Base-by-base conservation (phyloP, 2,329 filamentous ascomycete genomes). In the Microdochium bolleyi region DNA sequence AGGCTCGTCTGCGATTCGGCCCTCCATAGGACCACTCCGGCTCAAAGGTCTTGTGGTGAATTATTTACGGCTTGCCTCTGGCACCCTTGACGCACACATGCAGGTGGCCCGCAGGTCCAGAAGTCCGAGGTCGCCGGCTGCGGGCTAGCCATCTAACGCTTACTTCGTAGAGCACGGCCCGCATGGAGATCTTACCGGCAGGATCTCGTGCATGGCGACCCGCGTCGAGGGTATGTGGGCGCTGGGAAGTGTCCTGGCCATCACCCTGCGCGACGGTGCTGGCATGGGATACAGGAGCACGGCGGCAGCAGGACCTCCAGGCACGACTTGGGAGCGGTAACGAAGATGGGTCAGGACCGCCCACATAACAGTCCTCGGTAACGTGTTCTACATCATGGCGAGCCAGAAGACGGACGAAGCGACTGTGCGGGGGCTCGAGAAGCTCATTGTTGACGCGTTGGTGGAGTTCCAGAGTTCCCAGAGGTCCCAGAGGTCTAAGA, bases 231-330 rank as follows among this genome's bases (percentile, higher is more conserved):
- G 84, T 7, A 81, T 87, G 0, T 88, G 89, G 71, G 85, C 88
- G 0, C 70, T 94, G 1, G 89, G 89, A 0, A 87, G 82, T 2
- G 86, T 94, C 1, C 72, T 94, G 11, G 85, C 86, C 0, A 83
- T 95, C 37, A 74, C 73, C 24, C 60, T 82, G 52, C 62, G 65
- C 3, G 58, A 67, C 1, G 34, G n/a, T 8, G 34, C 7, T 38
- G 34, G 14, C 7, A 5, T 4, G 34, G 76, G 76, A 0, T 79
- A 79, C 57, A 73, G 69, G 53, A 78, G 76, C 56, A 70, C 67
- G 13, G 75, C 72, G 0, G 75, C 78, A 0, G 62, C 64, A n/a
- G n/a, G 66, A 65, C 0, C 58, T 80, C 0, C 74, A 77, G 48
- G 62, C 66, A 2, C 60, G 59, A 24, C 58, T 79, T 1, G 24